phyloP scores from a whole-genome alignment of 805 yeast genomes.

The Maudiozyma bulderi region DNA sequence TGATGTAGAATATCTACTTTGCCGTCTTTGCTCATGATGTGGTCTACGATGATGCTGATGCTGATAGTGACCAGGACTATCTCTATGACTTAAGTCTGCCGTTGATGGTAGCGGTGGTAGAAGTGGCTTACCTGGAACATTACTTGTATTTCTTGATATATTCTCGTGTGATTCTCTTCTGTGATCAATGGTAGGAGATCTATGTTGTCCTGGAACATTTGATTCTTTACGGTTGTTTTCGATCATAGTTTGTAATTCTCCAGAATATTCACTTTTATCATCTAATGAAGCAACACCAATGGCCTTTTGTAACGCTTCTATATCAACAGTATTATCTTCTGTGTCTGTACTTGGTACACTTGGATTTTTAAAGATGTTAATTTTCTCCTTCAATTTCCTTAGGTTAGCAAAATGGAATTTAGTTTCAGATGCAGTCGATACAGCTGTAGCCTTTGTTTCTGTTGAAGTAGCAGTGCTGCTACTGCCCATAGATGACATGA shows the following conservation, averaged over 20 bases:
- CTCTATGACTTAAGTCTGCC: background rate
- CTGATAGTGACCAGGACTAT: background rate
- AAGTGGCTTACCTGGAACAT: conserved; percentile 12
- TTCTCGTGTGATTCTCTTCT: background rate
- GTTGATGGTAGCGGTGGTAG: conserved; percentile 20
- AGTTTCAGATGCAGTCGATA: conserved; percentile 24
- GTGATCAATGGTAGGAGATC: background rate
- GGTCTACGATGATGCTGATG: background rate
- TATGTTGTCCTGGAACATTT: background rate
- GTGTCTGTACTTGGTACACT: conserved; percentile 8
- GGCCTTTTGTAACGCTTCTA: conserved; percentile 30
- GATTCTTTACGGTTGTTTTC: background rate
- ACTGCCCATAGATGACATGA: conserved; percentile 20
- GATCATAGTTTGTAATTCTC: background rate
- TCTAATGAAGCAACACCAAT: conserved; percentile 23
- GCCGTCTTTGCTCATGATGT: background rate
- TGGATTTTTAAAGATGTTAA: conserved; percentile 28
- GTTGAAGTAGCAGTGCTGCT: conserved; percentile 15
- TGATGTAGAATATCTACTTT: background rate
- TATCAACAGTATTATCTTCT: conserved; percentile 20
- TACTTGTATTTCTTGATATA: conserved; percentile 2
- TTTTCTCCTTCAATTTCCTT: conserved; percentile 26
- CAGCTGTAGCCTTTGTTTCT: conserved; percentile 15
- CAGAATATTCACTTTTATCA: conserved; percentile 7
- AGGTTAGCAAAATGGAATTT: conserved; percentile 29